phyloP scores from a whole-genome alignment of 805 yeast species.

The Sungouiella thailandica region DNA sequence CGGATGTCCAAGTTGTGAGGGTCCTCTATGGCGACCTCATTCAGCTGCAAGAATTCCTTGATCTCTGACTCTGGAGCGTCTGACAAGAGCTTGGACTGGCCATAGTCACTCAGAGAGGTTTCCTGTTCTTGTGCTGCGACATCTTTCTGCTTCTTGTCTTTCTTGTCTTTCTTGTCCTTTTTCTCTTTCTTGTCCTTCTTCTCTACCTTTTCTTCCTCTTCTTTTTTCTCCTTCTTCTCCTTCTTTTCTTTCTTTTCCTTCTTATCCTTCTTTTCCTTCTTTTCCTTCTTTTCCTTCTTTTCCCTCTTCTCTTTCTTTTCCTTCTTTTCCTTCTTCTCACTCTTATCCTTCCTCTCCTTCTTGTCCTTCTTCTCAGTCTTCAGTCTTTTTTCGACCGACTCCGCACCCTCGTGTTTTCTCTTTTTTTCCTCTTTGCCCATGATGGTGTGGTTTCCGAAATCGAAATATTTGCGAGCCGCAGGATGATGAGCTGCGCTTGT shows the following conservation, averaged over 20 bases:
- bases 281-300: slow-evolving; percentile 20
- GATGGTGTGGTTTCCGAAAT: neutral
- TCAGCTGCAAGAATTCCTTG: slow-evolving; percentile 56
- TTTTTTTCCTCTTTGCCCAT: slow-evolving; percentile 25
- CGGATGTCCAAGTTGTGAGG: slow-evolving; percentile 46
- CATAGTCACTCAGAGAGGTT: slow-evolving; percentile 22
- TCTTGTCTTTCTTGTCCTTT: slow-evolving; percentile 13
- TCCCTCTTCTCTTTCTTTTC: slow-evolving; percentile 30
- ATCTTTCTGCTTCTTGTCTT: slow-evolving; percentile 18
- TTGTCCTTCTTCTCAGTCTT: no score
- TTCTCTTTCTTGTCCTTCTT: slow-evolving; percentile 16
- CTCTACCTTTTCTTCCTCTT: slow-evolving; percentile 30
- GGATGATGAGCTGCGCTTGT: no score
- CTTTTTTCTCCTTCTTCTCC: slow-evolving; percentile 37
- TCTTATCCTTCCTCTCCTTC: no score
- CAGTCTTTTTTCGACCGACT: no score
- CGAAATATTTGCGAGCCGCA: slow-evolving; percentile 10
- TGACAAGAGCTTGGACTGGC: slow-evolving; percentile 36
- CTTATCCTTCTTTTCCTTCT: no score
- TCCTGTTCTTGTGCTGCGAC: slow-evolving; percentile 20
- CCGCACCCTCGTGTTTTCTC: slow-evolving; percentile 22
- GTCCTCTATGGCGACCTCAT: slow-evolving; percentile 80
- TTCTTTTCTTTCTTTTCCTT: slow-evolving; percentile 20
- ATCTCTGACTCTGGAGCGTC: slow-evolving; percentile 49
- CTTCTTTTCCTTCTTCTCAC: no score